Base-by-base conservation (phyloP, 768 basidiomycete genomes). In the Phylloporus rhodoxanthus region DNA sequence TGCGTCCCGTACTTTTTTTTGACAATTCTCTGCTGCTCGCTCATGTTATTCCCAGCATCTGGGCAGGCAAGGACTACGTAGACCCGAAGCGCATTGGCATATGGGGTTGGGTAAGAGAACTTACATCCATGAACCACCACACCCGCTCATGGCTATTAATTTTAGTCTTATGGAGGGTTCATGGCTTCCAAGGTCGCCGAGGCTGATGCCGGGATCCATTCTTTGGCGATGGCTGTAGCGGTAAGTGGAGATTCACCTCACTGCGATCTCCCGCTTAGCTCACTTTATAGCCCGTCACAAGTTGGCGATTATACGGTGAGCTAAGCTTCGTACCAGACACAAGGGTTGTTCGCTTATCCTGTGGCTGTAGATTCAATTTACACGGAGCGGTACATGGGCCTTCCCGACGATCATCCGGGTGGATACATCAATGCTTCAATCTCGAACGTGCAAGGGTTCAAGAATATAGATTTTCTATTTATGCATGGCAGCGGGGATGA, bases 401-500 rank as follows among this genome's bases (percentile, higher is more conserved):
- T 88, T 21, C 93, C 93, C 0, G 65, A 74, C 14, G 69, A 78
- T 9, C 97, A 98, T 65, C 78, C 79, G 0, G 81, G 72, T 1
- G 96, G 96, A n/a, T 99, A 99, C 72, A 69, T 86, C 57, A 91
- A 86, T 42, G 87, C 89, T 15, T 89, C 90, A 0, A 85, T 99
- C 47, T 83, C 85, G 48, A 84, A 90, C 62, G 91, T 96, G 43
- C 85, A 84, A 9, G 91, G 84, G 3, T 99, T 98, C 75, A 70
- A 79, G 55, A 73, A 87, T 50, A 76, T 85, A 26, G 80, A 91
- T 56, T 98, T 79, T 66, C 66, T 94, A 43, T 80, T 97, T 46
- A 89, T 87, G 9, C 94, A 97, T 60, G 96, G 96, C 26, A 91
- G 85, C 57, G 95, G 85, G 8, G 95, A 98, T 64, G 95, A 98